phyloP scores from a whole-genome alignment of 495 filamentous ascomycete genomes.

The Penicillium longicatenatum region DNA sequence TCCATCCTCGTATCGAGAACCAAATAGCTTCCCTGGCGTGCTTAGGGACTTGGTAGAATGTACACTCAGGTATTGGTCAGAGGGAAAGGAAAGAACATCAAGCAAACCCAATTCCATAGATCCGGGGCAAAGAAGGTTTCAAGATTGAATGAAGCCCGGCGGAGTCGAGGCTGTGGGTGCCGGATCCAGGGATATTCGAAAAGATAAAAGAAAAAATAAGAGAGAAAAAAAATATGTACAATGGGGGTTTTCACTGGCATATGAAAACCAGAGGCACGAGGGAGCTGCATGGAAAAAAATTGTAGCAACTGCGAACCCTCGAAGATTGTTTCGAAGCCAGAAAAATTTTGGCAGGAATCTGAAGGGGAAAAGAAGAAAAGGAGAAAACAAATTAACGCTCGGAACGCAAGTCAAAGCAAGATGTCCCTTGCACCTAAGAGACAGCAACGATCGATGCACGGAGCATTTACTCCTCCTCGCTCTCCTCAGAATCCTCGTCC shows the following conservation, averaged over 20 bases:
- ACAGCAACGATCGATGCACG: conserved; percentile 1
- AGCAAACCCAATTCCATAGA: conserved; percentile 15
- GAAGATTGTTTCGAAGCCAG: background rate
- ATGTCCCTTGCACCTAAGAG: conserved; percentile 5
- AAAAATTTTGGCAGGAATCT: background rate
- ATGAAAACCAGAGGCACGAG: background rate
- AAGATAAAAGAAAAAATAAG: conserved; percentile 7
- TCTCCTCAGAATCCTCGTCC: conserved; percentile 55
- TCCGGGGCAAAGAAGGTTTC: conserved; percentile 4
- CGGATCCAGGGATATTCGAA: conserved; percentile 10
- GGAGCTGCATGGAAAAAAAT: conserved; percentile 1
- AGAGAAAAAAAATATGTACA: conserved; percentile 17
- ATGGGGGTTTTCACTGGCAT: background rate
- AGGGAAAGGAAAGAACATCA: conserved; percentile 12
- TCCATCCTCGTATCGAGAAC: conserved; percentile 14
- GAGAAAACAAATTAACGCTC: conserved; percentile 27
- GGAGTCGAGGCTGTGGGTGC: conserved; percentile 6
- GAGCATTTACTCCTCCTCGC: conserved; percentile 53
- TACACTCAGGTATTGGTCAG: background rate
- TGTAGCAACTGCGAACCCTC: conserved; percentile 1
- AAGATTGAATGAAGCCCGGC: conserved; percentile 6
- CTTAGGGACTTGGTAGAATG: background rate
- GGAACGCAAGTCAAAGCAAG: conserved; percentile 30
- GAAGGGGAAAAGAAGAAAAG: conserved; percentile 5
- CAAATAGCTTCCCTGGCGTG: background rate